Conservation (phyloP, 169 alveolate genomes). For the Cystoisospora suis region DNA sequence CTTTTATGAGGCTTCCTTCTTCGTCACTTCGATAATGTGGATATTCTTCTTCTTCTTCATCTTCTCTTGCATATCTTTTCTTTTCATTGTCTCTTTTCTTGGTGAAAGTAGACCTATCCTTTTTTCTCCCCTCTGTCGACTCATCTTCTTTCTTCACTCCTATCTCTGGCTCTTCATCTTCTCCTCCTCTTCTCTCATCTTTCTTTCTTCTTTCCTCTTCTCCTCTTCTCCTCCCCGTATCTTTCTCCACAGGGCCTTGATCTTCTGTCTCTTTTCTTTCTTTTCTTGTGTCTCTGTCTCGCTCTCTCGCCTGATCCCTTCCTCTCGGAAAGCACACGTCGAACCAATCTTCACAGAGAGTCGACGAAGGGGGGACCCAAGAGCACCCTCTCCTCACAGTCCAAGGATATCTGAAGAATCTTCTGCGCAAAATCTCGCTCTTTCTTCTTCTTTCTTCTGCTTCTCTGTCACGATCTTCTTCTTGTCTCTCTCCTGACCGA, state of each 20-base stretch:
- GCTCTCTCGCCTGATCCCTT: too few relatives aligned
- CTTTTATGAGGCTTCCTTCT: background rate
- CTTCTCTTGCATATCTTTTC: background rate
- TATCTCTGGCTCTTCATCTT: background rate
- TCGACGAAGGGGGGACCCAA: too few relatives aligned
- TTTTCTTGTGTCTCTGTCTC: background rate
- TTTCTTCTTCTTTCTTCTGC: too few relatives aligned
- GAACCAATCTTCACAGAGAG: too few relatives aligned
- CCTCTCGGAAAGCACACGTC: background rate
- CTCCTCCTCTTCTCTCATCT: background rate
- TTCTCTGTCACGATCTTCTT: too few relatives aligned
- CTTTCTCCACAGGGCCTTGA: background rate
- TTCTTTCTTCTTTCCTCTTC: background rate
- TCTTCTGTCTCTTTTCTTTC: background rate
- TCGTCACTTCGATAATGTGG: constrained; percentile 29
- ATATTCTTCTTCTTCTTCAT: background rate
- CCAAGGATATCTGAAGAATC: too few relatives aligned
- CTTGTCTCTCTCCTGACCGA: too few relatives aligned
- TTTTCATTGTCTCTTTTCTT: too few relatives aligned
- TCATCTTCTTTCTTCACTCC: background rate
- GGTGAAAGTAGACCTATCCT: background rate
- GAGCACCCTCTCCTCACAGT: too few relatives aligned
- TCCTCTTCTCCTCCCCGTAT: background rate
- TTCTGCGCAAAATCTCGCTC: too few relatives aligned
- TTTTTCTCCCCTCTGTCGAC: background rate